These are phyloP conservation scores for Citrullus mucosospermus DNA, from an alignment of 306 rosid species.

Conservation along the genomic window DNA sequence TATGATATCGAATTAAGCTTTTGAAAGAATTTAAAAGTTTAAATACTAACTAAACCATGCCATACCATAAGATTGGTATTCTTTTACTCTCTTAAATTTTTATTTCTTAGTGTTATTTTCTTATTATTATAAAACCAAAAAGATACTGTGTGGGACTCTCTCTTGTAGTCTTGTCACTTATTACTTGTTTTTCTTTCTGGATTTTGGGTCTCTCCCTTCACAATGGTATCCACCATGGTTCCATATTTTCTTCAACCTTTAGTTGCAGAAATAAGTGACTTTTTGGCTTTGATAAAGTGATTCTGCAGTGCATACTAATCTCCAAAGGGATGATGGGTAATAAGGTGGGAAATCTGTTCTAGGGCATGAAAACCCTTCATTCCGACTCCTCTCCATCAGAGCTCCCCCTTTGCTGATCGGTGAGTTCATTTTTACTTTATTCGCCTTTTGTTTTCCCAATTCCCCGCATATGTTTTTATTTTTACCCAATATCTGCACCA, in stretches of 20 bases:
- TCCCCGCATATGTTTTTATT: conserved; percentile 10
- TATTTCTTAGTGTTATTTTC: not conserved
- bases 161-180: too few relatives aligned
- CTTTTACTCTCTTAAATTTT: not conserved
- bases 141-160: not conserved
- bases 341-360: conserved; percentile 21
- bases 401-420: conserved; percentile 65
- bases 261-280: not conserved
- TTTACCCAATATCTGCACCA: not conserved
- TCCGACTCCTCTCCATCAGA: conserved; percentile 25
- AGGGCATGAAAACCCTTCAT: conserved; percentile 69
- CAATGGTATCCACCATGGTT: not conserved
- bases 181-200: too few relatives aligned
- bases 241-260: not conserved
- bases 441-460: not conserved
- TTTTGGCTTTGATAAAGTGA: conserved; percentile 19
- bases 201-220: not conserved
- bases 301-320: conserved; percentile 10
- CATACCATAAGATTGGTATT: not conserved
- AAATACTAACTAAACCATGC: too few relatives aligned
- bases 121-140: not conserved
- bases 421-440: conserved; percentile 23
- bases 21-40: too few relatives aligned
- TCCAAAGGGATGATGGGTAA: conserved; percentile 28
- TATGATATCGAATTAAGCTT: too few relatives aligned